Evolutionary conservation across 1,284 basidiomycete genomes (phyloP).

Genomic region (Pulveroboletus ridleyi): DNA sequence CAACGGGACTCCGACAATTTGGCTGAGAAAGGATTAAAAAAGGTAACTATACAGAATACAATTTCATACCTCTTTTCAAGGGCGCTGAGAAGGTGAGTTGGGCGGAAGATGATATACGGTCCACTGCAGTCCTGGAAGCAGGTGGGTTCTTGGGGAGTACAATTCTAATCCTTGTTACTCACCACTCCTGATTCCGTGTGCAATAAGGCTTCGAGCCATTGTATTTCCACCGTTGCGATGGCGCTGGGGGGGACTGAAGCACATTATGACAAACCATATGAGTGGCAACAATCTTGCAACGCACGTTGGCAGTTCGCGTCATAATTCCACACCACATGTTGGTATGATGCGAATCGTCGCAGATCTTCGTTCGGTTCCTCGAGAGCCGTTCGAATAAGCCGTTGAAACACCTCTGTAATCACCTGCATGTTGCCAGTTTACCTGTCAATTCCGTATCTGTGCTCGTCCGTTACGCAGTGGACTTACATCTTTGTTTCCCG

Average conservation of each 20-base stretch:
- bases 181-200: conserved; percentile 24
- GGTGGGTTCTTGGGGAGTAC: conserved; percentile 1
- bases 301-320: conserved; percentile 46
- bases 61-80: conserved; percentile 34
- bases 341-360: conserved; percentile 54
- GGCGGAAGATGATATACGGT: conserved; percentile 30
- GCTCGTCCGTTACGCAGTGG: not conserved
- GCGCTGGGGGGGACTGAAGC: conserved; percentile 41
- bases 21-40: conserved; percentile 24
- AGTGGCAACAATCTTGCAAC: conserved; percentile 5
- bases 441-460: not conserved
- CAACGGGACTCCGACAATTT: conserved; percentile 31
- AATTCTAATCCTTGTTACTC: conserved; percentile 6
- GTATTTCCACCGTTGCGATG: conserved; percentile 42
- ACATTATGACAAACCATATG: conserved; percentile 2
- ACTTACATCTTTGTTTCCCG: conserved; percentile 30
- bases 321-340: conserved; percentile 58
- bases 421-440: conserved; percentile 20
- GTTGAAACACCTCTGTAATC: conserved; percentile 22
- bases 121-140: conserved; percentile 30
- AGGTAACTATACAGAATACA: not conserved
- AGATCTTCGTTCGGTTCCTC: conserved; percentile 43
- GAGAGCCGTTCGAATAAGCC: conserved; percentile 45
- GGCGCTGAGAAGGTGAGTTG: conserved; percentile 30
- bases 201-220: conserved; percentile 64